Percentiles rank a stretch among this genome's conserved stretches.
phyloP scores from a whole-genome alignment of 2,329 filamentous ascomycete genomes.

The Xylogone sp. region DNA sequence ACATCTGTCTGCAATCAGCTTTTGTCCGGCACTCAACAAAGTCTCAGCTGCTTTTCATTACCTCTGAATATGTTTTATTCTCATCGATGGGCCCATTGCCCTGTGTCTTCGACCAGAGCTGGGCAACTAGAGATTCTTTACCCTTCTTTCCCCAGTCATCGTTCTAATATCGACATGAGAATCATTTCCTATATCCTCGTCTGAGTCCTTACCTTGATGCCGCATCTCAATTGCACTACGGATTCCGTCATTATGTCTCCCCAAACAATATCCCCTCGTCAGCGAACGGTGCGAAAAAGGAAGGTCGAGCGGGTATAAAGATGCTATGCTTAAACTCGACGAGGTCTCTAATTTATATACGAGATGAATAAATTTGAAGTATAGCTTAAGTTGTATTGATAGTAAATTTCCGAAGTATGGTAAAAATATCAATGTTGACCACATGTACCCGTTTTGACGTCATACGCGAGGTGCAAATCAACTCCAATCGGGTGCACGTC shows the following conservation, averaged over 20 bases:
- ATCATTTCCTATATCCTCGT: neutral
- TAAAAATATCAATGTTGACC: no score
- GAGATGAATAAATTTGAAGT: no score
- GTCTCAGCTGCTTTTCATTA: constrained; percentile 28
- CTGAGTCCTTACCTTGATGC: constrained; percentile 33
- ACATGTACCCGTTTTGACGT: no score
- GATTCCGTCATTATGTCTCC: constrained; percentile 14
- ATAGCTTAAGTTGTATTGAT: no score
- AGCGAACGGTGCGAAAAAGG: no score
- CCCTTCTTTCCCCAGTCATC: constrained; percentile 63
- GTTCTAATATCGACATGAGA: neutral
- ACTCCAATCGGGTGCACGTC: no score
- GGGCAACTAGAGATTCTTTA: constrained; percentile 60
- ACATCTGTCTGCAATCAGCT: constrained; percentile 44
- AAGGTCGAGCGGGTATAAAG: no score
- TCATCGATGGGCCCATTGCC: constrained; percentile 62
- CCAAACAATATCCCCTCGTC: no score
- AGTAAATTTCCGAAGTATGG: no score
- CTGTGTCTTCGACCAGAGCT: constrained; percentile 61
- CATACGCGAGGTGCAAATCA: no score
- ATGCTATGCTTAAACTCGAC: no score
- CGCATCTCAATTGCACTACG: constrained; percentile 43
- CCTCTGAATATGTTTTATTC: constrained; percentile 57
- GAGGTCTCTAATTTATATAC: no score
- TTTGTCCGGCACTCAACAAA: neutral